A percentile compares a stretch with the other conserved stretches of the same genome.
Evolutionary conservation across 2,329 filamentous ascomycete genomes (phyloP).

Genomic region (Ophiostoma pallidulum): DNA sequence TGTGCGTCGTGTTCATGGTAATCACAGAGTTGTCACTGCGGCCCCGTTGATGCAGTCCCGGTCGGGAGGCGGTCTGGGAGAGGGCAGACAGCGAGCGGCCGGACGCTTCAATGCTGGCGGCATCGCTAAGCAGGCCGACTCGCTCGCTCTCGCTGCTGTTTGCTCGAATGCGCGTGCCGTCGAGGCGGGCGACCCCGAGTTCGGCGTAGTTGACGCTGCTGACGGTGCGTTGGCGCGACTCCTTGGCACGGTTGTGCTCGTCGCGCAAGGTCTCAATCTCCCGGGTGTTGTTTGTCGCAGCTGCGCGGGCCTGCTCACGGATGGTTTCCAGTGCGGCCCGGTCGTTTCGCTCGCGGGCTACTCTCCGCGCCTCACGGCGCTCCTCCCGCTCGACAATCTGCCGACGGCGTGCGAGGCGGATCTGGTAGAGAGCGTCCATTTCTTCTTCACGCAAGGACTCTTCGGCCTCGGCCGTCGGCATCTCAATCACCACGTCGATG

Average conservation of each 20-base stretch:
- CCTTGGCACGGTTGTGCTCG: constrained; percentile 47
- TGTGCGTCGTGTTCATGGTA: constrained; percentile 36
- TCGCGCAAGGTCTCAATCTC: constrained; percentile 50
- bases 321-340: constrained; percentile 57
- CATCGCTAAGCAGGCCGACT: constrained; percentile 60
- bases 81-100: constrained; percentile 24
- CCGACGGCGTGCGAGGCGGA: constrained; percentile 65
- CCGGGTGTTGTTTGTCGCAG: constrained; percentile 37
- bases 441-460: constrained; percentile 73
- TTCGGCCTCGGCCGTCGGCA: constrained; percentile 70
- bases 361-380: constrained; percentile 56
- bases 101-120: constrained; percentile 48
- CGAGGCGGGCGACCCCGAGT: constrained; percentile 64
- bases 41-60: constrained; percentile 30
- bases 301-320: constrained; percentile 44
- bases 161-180: constrained; percentile 65
- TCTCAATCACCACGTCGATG: constrained; percentile 82
- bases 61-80: constrained; percentile 13
- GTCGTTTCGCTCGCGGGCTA: constrained; percentile 66
- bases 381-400: constrained; percentile 71
- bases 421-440: constrained; percentile 89
- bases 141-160: constrained; percentile 66
- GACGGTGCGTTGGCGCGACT: constrained; percentile 55
- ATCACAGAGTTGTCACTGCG: constrained; percentile 44
- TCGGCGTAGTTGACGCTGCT: constrained; percentile 70